Evolutionary conservation across 257 asterid genomes (phyloP), one percentile per base, ranked within the genome.

Genomic region (Lavandula angustifolia): DNA sequence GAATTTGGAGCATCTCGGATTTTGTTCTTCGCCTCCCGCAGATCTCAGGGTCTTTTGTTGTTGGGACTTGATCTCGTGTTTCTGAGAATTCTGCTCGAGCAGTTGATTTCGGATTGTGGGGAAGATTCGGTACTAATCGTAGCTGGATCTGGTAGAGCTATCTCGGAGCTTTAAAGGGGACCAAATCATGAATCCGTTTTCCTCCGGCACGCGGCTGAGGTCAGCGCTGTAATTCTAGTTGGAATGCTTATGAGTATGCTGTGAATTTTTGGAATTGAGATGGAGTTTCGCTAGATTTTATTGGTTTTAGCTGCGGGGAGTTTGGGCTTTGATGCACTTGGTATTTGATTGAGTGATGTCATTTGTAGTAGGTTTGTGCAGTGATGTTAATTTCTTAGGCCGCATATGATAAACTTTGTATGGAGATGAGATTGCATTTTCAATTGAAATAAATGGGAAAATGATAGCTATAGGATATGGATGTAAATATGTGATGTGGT

Each of bases 141-240:
- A 69, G 78, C 80, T 82, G 86, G 88, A 86, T 84, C 96, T 84
- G 69, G 72, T 81, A 65, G 83, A 80, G 79, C 79, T 86, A 47
- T 82, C 86, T 46, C 74, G 84, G 77, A 78, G 80, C 76, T 80
- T 79, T 67, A 54, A 71, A 51, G 58, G 75, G 42, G 86, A 76
- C 70, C 73, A 86, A 80, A 79, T 79, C 85, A 89, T 89, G 97
- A 87, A 89, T 82, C 94, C 94, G 56, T 89, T 89, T 75, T 85
- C 95, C 9, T 85, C 97, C 73, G 88, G 88, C 81, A 83, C 97
- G 27, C 95, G 95, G 70, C 82, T 89, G 68, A 87, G 97, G 97
- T 83, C 31, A 60, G 74, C 40, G 13, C 47, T 69, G 62, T 9
- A 9, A 7, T 11, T 40, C 60, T 52, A 34, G 44, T 63, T 41